These are phyloP conservation scores for Fusarium tricinctum DNA, from an alignment of 2,329 filamentous ascomycete species.

Conservation along the genomic window DNA sequence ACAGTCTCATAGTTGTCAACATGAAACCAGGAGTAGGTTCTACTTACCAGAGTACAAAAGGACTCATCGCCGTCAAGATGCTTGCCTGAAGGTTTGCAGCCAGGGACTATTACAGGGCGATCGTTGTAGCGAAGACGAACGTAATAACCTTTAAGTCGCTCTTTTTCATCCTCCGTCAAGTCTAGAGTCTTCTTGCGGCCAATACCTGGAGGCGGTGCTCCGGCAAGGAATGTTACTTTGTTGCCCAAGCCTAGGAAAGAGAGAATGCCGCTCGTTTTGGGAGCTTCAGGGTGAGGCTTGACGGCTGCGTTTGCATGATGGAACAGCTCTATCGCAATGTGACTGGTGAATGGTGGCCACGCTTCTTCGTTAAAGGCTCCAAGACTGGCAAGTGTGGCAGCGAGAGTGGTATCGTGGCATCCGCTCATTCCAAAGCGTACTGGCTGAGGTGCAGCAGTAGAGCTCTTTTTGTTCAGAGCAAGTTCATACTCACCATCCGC, in stretches of 20 bases:
- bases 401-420: constrained; percentile 95
- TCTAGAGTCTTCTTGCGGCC: constrained; percentile 71
- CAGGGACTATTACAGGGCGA: constrained; percentile 82
- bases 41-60: constrained; percentile 86
- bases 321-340: constrained; percentile 93
- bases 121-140: constrained; percentile 95
- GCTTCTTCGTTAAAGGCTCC: constrained; percentile 79
- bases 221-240: constrained; percentile 39
- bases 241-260: constrained; percentile 48
- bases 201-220: constrained; percentile 62
- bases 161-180: constrained; percentile 70
- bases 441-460: constrained; percentile 52
- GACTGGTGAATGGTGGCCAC: constrained; percentile 96
- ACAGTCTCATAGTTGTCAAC: too few relatives aligned
- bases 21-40: too few relatives aligned
- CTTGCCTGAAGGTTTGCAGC: constrained; percentile 81
- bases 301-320: constrained; percentile 61
- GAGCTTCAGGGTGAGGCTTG: constrained; percentile 7
- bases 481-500: constrained; percentile 68
- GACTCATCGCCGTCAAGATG: constrained; percentile 89
- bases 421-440: constrained; percentile 85
- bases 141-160: constrained; percentile 80
- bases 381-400: constrained; percentile 80
- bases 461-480: constrained; percentile 51
- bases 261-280: constrained; percentile 42